A percentile compares a stretch with the other conserved stretches of the same genome.
phyloP scores from a whole-genome alignment of 2,329 filamentous ascomycete genomes.

The Penicillium sp. region DNA sequence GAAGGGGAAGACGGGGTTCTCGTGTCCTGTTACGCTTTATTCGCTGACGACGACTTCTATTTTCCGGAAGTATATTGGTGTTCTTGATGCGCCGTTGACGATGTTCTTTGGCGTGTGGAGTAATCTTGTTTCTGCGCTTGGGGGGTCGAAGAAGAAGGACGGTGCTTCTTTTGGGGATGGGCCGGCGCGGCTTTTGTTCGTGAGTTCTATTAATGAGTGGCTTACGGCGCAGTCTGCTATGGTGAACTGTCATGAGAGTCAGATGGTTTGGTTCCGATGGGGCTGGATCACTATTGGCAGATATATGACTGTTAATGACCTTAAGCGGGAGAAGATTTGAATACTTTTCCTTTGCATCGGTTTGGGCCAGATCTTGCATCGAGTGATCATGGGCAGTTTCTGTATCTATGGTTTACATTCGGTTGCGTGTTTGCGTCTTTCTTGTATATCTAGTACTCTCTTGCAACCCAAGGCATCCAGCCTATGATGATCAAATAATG shows the following conservation, averaged over 20 bases:
- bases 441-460: slow-evolving; percentile 1
- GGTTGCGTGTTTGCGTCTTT: not conserved
- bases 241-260: slow-evolving; percentile 85
- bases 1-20: slow-evolving; percentile 62
- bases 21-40: slow-evolving; percentile 79
- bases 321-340: slow-evolving; percentile 60
- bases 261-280: slow-evolving; percentile 99
- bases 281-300: slow-evolving; percentile 88
- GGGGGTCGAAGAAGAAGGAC: slow-evolving; percentile 4
- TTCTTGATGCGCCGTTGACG: slow-evolving; percentile 75
- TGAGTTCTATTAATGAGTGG: slow-evolving; percentile 66
- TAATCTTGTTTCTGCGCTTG: slow-evolving; percentile 22
- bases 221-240: slow-evolving; percentile 79
- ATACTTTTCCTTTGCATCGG: no score
- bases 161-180: slow-evolving; percentile 23
- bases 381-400: not conserved
- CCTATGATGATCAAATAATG: not conserved
- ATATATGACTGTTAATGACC: slow-evolving; percentile 95
- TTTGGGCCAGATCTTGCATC: not conserved
- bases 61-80: slow-evolving; percentile 75
- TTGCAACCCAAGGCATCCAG: not conserved
- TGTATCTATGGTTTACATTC: slow-evolving; percentile 1
- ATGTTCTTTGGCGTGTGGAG: slow-evolving; percentile 58
- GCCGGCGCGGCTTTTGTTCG: slow-evolving; percentile 64
- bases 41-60: slow-evolving; percentile 74